Conservation (phyloP, 2,329 filamentous ascomycete genomes). For the Apiospora pterosperma region DNA sequence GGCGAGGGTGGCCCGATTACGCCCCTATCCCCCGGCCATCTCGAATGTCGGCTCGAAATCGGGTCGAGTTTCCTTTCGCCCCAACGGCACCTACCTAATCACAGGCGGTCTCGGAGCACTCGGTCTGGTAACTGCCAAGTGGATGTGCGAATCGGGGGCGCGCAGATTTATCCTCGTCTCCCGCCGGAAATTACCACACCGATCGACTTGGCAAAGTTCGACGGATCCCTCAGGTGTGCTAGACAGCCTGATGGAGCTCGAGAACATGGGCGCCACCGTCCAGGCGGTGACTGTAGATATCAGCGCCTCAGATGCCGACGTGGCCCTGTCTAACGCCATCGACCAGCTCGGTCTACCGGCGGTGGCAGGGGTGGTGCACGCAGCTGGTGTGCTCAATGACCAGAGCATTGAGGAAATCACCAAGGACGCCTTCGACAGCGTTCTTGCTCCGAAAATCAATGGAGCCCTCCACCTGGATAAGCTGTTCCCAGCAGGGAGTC, state of each 20-base stretch:
- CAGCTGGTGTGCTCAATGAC: constrained; percentile 35
- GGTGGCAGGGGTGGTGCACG: constrained; percentile 37
- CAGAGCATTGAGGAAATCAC: constrained; percentile 30
- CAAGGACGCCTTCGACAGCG: constrained; percentile 22
- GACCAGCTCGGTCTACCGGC: constrained; percentile 32
- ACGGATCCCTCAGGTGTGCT: not conserved
- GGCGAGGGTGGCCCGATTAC: too few species aligned
- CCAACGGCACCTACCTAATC: constrained; percentile 39
- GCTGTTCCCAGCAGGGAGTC: constrained; percentile 23
- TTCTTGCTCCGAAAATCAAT: constrained; percentile 32
- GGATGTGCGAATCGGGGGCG: constrained; percentile 35
- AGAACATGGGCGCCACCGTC: constrained; percentile 27
- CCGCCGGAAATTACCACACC: constrained; percentile 22
- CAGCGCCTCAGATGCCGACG: constrained; percentile 16
- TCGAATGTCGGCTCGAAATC: not conserved
- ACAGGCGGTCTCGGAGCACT: constrained; percentile 36
- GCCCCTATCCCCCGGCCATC: too few species aligned
- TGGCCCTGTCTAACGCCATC: constrained; percentile 19
- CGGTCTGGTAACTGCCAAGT: constrained; percentile 33
- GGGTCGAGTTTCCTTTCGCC: constrained; percentile 16
- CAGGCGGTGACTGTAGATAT: constrained; percentile 33
- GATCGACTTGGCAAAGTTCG: not conserved
- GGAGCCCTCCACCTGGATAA: constrained; percentile 23
- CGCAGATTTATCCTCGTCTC: constrained; percentile 37
- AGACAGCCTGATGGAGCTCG: constrained; percentile 24